A percentile compares a stretch with the other conserved stretches of the same genome.
These are phyloP conservation scores for Nakazawaea molendinolei DNA, from an alignment of 805 yeast genomes.

Conservation along the genomic window DNA sequence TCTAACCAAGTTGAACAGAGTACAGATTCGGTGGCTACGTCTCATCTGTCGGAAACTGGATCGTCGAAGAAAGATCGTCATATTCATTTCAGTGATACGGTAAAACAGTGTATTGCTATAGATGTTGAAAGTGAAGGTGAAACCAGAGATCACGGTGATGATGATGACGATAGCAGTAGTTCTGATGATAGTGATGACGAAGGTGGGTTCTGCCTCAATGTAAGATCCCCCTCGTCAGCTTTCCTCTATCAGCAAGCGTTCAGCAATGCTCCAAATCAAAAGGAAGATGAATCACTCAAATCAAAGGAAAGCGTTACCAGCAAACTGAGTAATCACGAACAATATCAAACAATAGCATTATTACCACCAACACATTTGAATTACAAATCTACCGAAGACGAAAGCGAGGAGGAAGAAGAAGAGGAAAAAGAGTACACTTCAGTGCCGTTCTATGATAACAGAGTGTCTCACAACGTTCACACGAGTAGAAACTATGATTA, in stretches of 20 bases:
- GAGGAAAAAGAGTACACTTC: conserved; percentile 25
- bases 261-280: neutral
- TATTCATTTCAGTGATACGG: conserved; percentile 91
- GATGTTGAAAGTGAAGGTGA: conserved; percentile 26
- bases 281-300: conserved; percentile 21
- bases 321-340: conserved; percentile 5
- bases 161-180: conserved; percentile 22
- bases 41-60: neutral
- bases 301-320: conserved; percentile 22
- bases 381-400: conserved; percentile 56
- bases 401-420: conserved; percentile 56
- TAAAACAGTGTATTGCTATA: conserved; percentile 87
- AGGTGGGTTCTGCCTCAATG: conserved; percentile 63
- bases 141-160: conserved; percentile 16
- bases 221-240: conserved; percentile 28
- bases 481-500: conserved; percentile 72
- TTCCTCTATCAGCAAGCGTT: conserved; percentile 20
- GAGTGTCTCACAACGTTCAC: conserved; percentile 66
- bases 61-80: conserved; percentile 46
- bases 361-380: conserved; percentile 86
- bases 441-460: conserved; percentile 29
- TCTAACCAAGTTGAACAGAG: neutral
- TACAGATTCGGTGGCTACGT: conserved; percentile 1
- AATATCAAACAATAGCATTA: conserved; percentile 54
- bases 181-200: conserved; percentile 50